These are phyloP conservation scores for Diaporthe helianthi DNA, from an alignment of 2,329 filamentous ascomycete species.

Conservation along the genomic window DNA sequence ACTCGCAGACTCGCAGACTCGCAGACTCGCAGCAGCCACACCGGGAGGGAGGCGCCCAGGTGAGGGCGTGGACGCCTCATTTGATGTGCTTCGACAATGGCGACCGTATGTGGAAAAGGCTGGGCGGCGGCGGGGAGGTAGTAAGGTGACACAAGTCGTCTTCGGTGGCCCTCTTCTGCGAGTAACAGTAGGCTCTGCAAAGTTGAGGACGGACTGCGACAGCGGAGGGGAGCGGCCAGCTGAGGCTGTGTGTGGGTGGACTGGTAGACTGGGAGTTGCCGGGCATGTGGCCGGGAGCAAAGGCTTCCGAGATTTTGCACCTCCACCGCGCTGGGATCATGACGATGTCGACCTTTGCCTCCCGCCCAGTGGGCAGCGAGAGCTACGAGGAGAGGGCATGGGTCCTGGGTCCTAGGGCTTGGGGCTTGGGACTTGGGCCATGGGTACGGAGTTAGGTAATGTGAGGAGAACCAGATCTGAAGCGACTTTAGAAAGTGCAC, in stretches of 20 bases:
- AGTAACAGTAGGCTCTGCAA: not conserved
- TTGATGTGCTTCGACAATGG: slow-evolving; percentile 31
- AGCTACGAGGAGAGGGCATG: not conserved
- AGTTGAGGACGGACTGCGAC: not conserved
- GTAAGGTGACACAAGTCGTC: slow-evolving; percentile 17
- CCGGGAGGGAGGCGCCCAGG: not conserved
- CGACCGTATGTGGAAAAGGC: slow-evolving; percentile 16
- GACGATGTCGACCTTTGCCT: slow-evolving; percentile 15
- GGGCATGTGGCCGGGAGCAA: slow-evolving; percentile 13
- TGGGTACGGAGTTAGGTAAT: no score
- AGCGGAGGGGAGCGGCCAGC: slow-evolving; percentile 1
- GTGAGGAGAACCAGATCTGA: no score
- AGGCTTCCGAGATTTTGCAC: slow-evolving; percentile 24
- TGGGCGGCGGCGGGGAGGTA: slow-evolving; percentile 6
- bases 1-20: not conserved
- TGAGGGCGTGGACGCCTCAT: slow-evolving; percentile 24
- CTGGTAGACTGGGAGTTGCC: not conserved
- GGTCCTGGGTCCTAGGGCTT: slow-evolving; percentile 9
- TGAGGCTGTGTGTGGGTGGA: slow-evolving; percentile 1
- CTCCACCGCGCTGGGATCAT: slow-evolving; percentile 25
- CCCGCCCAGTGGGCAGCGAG: slow-evolving; percentile 2
- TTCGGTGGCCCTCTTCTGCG: not conserved
- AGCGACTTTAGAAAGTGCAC: not conserved
- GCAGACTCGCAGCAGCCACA: slow-evolving; percentile 10
- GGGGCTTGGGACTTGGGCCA: not conserved